Evolutionary conservation across 2,329 filamentous ascomycete genomes (phyloP).

Genomic region (Scedosporium boydii): DNA sequence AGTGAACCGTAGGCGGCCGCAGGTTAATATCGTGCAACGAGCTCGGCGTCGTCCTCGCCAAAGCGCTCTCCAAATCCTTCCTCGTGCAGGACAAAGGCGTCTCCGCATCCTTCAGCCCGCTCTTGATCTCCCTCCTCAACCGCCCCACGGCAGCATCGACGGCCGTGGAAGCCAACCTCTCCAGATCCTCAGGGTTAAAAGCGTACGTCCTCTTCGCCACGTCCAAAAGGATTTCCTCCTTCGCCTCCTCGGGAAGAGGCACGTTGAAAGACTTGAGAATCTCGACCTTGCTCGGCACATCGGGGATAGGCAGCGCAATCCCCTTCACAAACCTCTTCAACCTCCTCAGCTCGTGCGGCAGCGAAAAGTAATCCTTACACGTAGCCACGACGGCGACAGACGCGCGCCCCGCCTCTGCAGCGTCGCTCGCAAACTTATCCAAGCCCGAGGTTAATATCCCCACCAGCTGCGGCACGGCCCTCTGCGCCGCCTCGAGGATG

Average conservation of each 20-base stretch:
- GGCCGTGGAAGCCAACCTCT: constrained; percentile 42
- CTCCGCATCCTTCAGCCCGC: background rate
- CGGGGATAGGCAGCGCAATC: constrained; percentile 69
- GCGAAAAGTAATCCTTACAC: constrained; percentile 57
- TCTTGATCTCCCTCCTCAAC: constrained; percentile 4
- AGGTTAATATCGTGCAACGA: constrained; percentile 86
- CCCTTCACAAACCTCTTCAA: constrained; percentile 55
- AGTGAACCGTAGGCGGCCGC: constrained; percentile 76
- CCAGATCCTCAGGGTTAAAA: constrained; percentile 71
- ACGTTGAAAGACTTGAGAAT: constrained; percentile 57
- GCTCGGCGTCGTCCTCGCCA: constrained; percentile 63
- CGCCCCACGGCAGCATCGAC: constrained; percentile 21
- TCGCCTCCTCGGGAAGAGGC: constrained; percentile 34
- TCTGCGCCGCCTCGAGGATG: constrained; percentile 50
- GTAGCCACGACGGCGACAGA: constrained; percentile 67
- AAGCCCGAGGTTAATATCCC: constrained; percentile 45
- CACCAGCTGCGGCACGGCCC: constrained; percentile 33
- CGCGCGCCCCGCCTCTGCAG: constrained; percentile 29
- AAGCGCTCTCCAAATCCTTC: constrained; percentile 54
- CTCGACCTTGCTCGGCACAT: constrained; percentile 57
- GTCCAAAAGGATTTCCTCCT: constrained; percentile 42
- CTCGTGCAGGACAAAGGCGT: constrained; percentile 14
- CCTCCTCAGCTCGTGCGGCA: constrained; percentile 60
- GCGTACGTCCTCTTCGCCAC: constrained; percentile 75
- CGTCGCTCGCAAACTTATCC: constrained; percentile 37